Evolutionary conservation across 164 flowering plant species (phyloP), one percentile per base, ranked within the genome.

Genomic region (Berberis thunbergii): DNA sequence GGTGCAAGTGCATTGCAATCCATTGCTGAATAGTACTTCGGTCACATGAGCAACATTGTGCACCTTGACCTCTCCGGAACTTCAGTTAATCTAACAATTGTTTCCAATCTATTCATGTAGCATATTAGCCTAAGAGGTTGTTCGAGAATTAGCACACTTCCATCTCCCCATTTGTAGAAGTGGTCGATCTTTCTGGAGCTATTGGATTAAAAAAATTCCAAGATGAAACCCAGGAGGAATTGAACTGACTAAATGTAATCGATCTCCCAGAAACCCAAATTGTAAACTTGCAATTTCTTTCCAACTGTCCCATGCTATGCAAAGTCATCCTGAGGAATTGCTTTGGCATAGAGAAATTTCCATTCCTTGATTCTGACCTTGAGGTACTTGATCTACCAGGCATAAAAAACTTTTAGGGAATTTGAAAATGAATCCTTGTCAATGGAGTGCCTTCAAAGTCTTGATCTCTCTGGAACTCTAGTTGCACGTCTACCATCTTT

Each of bases 21-120:
- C 8, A 41, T 41, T 42, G n/a, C 12, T 2, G n/a, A 71, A 6
- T 59, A 26, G 26, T 26, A 26, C 26, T 26, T 26, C 26, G 26
- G 26, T 26, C 26, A 67, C 43, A 41, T 42, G 45, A 3, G 39
- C 41, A 64, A 41, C 10, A 73, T 72, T 48, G 7, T 12, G 10
- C 38, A 6, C 9, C 68, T 75, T 13, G 9, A 72, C 55, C 67
- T 75, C 50, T 69, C 75, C 12, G 49, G 26, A 43, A 59, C 61
- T 6, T 7, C 6, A 3, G 26, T 59, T 9, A 38, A 42, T 3
- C 26, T 26, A 26, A 26, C 26, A 26, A 26, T 26, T 26, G 26
- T 26, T 26, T 26, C 26, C 26, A 26, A 26, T 26, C 26, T 26
- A 26, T 26, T 26, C 26, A 26, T 46, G 8, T 0, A 46, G 5